These are phyloP conservation scores for Suhomyces panamericanus DNA, from an alignment of 1,139 yeast species.

Conservation along the genomic window DNA sequence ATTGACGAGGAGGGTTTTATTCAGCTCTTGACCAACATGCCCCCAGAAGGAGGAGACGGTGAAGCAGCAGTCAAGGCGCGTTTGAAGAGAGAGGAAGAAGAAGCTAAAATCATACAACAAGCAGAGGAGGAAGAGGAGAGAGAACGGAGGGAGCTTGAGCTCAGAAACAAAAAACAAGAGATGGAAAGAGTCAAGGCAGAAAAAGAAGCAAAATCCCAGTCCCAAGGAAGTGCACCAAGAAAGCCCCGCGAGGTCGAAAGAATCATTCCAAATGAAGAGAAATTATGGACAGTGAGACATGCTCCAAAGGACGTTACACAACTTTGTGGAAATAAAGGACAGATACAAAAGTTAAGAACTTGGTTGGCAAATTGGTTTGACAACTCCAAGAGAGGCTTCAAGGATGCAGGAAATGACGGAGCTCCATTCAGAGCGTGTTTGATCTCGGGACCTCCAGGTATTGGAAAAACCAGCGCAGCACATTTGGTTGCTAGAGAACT, in stretches of 20 bases:
- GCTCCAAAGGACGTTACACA: constrained; percentile 79
- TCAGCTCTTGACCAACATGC: constrained; percentile 73
- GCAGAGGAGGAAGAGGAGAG: constrained; percentile 40
- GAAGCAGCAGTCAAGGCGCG: constrained; percentile 73
- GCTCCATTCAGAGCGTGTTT: constrained; percentile 78
- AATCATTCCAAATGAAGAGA: constrained; percentile 48
- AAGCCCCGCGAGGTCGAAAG: constrained; percentile 22
- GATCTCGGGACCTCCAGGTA: constrained; percentile 85
- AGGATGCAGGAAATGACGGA: constrained; percentile 58
- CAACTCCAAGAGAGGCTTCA: constrained; percentile 56
- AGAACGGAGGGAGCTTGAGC: constrained; percentile 18
- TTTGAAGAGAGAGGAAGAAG: constrained; percentile 67
- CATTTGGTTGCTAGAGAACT: constrained; percentile 66
- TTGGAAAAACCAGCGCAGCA: constrained; percentile 81
- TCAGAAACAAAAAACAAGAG: constrained; percentile 13
- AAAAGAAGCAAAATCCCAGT: background rate
- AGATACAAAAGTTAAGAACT: constrained; percentile 58
- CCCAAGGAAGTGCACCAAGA: constrained; percentile 5
- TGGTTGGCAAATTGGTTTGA: constrained; percentile 85
- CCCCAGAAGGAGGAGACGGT: constrained; percentile 88
- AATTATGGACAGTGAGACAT: constrained; percentile 89
- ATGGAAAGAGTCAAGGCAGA: background rate
- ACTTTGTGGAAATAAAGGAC: constrained; percentile 88
- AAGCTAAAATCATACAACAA: constrained; percentile 49
- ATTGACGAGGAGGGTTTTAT: constrained; percentile 86